Base-by-base conservation (phyloP, 78 protist species). In the Dictyostelium discoideum region DNA sequence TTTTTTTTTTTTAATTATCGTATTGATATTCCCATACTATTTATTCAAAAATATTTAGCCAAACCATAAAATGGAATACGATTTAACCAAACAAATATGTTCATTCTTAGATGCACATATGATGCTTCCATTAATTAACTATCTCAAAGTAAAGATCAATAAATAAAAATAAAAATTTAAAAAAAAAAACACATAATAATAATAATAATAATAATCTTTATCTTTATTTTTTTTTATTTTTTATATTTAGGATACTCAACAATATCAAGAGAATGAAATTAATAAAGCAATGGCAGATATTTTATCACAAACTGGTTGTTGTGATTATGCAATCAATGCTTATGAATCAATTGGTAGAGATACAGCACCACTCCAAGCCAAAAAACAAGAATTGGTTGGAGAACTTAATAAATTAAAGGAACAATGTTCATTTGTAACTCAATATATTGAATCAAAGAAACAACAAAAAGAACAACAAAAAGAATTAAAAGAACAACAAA, bases 201-300 rank as follows among this genome's bases (percentile, higher is more conserved):
- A n/a, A n/a, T n/a, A n/a, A n/a, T n/a, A n/a, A n/a, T n/a, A n/a
- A n/a, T 4, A 40, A 81, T 22, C 10, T n/a, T n/a, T n/a, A 65
- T n/a, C 9, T n/a, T 9, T n/a, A 65, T 65, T 7, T 42, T 40
- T 42, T 42, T 78, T 78, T 11, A 78, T 14, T 42, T 24, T 44
- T 22, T 10, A 29, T 77, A 16, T 20, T 44, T 44, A 79, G 84
- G 84, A 79, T 44, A 79, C 84, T 37, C 74, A 29, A 42, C 60
- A 67, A 82, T 90, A 90, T 48, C 69, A 86, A 90, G 95, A 90
- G 50, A 77, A 80, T 46, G 77, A 90, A 60, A 73, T 90, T 32
- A 82, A 90, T 90, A 60, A 72, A 18, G 95, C 88, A 8, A 90
- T 81, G 57, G 95, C 88, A 48, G 95, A 90, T 90, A 90, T 90